These are phyloP conservation scores for Catenaria anguillulae DNA, from an alignment of 371 early-diverging fungal genomes.

Conservation along the genomic window DNA sequence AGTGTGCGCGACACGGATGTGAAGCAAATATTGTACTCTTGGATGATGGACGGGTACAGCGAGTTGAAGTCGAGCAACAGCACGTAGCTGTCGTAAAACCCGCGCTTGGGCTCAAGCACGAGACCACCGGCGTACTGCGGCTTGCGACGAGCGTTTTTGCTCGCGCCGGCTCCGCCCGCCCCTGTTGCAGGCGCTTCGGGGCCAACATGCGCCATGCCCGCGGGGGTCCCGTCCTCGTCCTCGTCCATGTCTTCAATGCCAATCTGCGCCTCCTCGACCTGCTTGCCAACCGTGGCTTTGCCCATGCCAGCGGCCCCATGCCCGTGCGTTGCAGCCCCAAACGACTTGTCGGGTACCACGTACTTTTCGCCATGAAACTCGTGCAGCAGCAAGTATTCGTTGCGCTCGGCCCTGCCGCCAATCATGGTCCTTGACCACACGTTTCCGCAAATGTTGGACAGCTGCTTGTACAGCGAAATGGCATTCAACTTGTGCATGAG, in stretches of 20 bases:
- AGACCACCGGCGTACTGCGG: slow-evolving; percentile 96
- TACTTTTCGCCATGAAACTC: slow-evolving; percentile 85
- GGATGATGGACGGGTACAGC: slow-evolving; percentile 99
- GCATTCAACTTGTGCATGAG: slow-evolving; percentile 79
- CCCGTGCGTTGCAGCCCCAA: background rate
- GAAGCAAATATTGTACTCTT: slow-evolving; percentile 99
- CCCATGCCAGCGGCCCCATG: background rate
- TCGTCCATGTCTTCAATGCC: slow-evolving; percentile 26
- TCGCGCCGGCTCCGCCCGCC: background rate
- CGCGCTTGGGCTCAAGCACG: slow-evolving; percentile 95
- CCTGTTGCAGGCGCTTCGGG: background rate
- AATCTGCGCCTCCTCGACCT: background rate
- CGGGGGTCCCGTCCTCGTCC: slow-evolving; percentile 31
- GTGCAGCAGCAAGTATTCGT: slow-evolving; percentile 94
- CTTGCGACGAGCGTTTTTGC: slow-evolving; percentile 39
- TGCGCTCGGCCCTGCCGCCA: slow-evolving; percentile 94
- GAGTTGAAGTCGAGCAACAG: slow-evolving; percentile 98
- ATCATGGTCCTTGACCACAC: slow-evolving; percentile 82
- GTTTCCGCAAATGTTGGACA: slow-evolving; percentile 89
- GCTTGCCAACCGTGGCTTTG: background rate
- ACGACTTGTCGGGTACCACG: slow-evolving; percentile 73
- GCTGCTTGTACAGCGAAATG: slow-evolving; percentile 84
- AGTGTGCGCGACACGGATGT: slow-evolving; percentile 72
- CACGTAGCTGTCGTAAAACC: slow-evolving; percentile 93
- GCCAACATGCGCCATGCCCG: background rate